Conservation (phyloP, 2,329 filamentous ascomycete species). For the Ophiosphaerella korrae region DNA sequence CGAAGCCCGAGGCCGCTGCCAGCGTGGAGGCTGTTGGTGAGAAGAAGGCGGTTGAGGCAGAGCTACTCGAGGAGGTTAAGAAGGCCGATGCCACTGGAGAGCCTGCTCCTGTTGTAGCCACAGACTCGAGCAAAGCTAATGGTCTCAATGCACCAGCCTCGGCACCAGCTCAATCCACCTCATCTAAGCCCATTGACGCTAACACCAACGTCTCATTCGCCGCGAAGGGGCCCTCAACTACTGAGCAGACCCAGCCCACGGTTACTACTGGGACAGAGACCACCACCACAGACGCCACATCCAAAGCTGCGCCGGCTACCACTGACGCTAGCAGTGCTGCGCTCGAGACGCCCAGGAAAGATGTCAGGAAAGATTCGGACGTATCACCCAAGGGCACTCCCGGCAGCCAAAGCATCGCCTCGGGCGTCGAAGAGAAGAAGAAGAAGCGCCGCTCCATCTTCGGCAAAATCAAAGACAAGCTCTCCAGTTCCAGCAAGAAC, state of each 20-base stretch:
- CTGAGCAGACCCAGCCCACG: conserved; percentile 45
- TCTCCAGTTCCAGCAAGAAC: conserved; percentile 38
- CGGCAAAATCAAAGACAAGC: conserved; percentile 56
- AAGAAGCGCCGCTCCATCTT: conserved; percentile 56
- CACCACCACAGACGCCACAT: conserved; percentile 33
- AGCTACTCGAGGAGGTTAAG: conserved; percentile 69
- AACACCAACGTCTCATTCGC: conserved; percentile 51
- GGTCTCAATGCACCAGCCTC: conserved; percentile 48
- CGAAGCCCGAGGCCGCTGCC: conserved; percentile 68
- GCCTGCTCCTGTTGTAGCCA: conserved; percentile 38
- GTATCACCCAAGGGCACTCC: conserved; percentile 46
- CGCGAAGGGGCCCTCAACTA: conserved; percentile 47
- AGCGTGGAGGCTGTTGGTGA: conserved; percentile 68
- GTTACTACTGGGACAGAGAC: conserved; percentile 50
- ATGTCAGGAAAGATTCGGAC: conserved; percentile 29
- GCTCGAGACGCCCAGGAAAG: conserved; percentile 40
- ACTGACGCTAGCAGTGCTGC: conserved; percentile 11
- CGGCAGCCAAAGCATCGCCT: conserved; percentile 43
- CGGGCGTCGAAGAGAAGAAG: conserved; percentile 47
- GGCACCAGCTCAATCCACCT: conserved; percentile 30
- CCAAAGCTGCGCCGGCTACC: not conserved
- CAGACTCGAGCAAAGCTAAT: conserved; percentile 23
- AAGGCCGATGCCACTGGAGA: conserved; percentile 50
- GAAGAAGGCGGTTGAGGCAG: conserved; percentile 72
- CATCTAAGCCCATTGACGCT: conserved; percentile 28